phyloP scores from a whole-genome alignment of 2,329 filamentous ascomycete genomes.

The Juglanconis oblonga region DNA sequence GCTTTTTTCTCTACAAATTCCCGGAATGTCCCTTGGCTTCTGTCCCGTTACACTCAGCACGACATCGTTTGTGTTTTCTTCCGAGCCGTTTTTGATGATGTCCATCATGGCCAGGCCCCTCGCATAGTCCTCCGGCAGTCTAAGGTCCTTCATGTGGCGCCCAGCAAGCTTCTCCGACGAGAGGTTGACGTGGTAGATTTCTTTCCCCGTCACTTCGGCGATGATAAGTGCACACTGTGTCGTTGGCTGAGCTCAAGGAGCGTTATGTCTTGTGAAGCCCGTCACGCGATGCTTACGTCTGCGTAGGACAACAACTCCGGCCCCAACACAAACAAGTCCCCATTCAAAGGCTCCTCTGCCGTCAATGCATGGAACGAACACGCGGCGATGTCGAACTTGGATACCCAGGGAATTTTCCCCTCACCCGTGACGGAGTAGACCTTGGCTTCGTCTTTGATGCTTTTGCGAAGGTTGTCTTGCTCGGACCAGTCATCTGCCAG shows the following conservation, averaged over 20 bases:
- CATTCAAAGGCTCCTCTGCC: conserved; percentile 36
- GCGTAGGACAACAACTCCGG: conserved; percentile 34
- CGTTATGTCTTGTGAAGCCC: too few species aligned
- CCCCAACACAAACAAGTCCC: conserved; percentile 36
- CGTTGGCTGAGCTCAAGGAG: too few species aligned
- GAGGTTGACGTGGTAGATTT: conserved; percentile 34
- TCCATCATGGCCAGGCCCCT: conserved; percentile 32
- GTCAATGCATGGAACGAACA: conserved; percentile 40
- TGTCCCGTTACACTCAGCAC: conserved; percentile 32
- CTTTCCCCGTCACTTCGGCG: conserved; percentile 28
- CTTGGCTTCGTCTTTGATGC: conserved; percentile 36
- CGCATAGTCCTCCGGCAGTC: conserved; percentile 31
- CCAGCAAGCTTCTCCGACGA: conserved; percentile 26
- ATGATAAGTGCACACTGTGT: conserved; percentile 32
- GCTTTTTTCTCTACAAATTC: conserved; percentile 26
- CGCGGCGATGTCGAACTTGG: conserved; percentile 43
- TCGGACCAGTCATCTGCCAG: conserved; percentile 43
- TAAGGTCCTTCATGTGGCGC: conserved; percentile 20
- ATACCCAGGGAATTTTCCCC: conserved; percentile 46
- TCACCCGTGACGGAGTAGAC: conserved; percentile 41
- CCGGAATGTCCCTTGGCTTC: conserved; percentile 28
- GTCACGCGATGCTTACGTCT: too few species aligned
- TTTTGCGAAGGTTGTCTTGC: conserved; percentile 21
- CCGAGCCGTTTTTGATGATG: conserved; percentile 31
- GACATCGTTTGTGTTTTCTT: conserved; percentile 33